Evolutionary conservation across 2,329 filamentous ascomycete species (phyloP), one percentile per base, ranked within the genome.

Genomic region (Sarocladium brachiariae): DNA sequence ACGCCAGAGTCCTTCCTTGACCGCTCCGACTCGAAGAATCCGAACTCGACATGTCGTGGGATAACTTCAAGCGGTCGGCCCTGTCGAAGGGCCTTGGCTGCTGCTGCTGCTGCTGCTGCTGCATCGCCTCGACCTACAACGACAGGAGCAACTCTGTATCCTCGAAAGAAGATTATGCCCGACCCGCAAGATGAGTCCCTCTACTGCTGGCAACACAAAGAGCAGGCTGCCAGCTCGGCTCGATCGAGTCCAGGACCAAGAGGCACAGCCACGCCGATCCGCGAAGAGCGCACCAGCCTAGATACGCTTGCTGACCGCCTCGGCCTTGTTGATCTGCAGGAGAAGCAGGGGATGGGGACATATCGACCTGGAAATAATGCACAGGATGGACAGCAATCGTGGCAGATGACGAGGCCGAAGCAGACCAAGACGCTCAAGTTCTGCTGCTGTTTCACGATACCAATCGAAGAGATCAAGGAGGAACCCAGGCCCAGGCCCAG

Each of bases 121-220:
- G 68, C 78, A 9, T 71, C 65, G 64, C 54, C 68, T 45, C 30
- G 37, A 57, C 62, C 46, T 27, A n/a, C n/a, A n/a, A n/a, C n/a
- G n/a, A n/a, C n/a, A n/a, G n/a, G n/a, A n/a, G 16, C 57, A 63
- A 55, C 66, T 51, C 24, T 50, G 10, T 38, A 49, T 48, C 49
- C 52, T 31, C 55, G 60, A 2, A 50, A 49, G 10, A n/a, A 59
- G 19, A 58, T n/a, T n/a, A n/a, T 54, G 5, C 69, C 72, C 50
- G 76, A 81, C 53, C 75, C 78, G 2, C 69, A 72, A 51, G 75
- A 80, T 45, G 77, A 81, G 54, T 74, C 70, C n/a, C 78, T 84
- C 47, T 96, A 90, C 70, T 97, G 92, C 73, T 96, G 88, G 86
- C 90, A 96, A 65, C 93, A 99, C 71, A 91, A 88, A 64, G 89